Conservation (phyloP, 2,329 filamentous ascomycete species). For the Paraconiothyrium brasiliense region DNA sequence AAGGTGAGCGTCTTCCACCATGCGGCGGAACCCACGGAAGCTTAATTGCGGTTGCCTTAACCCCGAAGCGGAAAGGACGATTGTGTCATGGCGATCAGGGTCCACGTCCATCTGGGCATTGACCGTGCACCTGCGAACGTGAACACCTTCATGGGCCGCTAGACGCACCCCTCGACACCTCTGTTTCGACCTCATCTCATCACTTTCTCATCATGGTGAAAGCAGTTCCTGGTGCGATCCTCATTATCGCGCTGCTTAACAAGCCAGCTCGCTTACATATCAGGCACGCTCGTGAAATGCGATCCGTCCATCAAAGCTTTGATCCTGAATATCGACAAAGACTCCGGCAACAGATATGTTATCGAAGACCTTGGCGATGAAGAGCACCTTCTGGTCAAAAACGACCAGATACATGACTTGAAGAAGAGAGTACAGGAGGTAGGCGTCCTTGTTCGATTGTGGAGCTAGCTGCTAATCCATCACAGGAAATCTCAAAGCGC, state of each 20-base stretch:
- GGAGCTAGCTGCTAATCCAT: slow-evolving; percentile 20
- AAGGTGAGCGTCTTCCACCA: neutral
- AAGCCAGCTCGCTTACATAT: slow-evolving; percentile 13
- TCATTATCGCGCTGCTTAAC: neutral
- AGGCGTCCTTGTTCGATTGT: slow-evolving; percentile 22
- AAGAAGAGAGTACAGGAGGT: slow-evolving; percentile 76
- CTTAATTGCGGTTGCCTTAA: slow-evolving; percentile 5
- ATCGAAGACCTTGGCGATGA: slow-evolving; percentile 80
- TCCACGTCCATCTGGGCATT: slow-evolving; percentile 9
- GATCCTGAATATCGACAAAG: slow-evolving; percentile 78
- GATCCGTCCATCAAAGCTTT: slow-evolving; percentile 90
- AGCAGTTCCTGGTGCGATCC: slow-evolving; percentile 62
- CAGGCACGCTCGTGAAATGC: slow-evolving; percentile 79
- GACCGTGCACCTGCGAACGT: neutral
- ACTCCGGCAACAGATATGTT: slow-evolving; percentile 74
- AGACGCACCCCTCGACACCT: slow-evolving; percentile 18
- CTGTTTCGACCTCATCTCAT: slow-evolving; percentile 10
- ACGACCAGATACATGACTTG: slow-evolving; percentile 73
- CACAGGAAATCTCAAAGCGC: slow-evolving; percentile 49
- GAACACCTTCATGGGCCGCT: slow-evolving; percentile 40
- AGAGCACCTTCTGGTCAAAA: slow-evolving; percentile 77
- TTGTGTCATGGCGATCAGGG: slow-evolving; percentile 16
- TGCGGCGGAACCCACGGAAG: slow-evolving; percentile 18
- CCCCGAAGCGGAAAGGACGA: slow-evolving; percentile 9
- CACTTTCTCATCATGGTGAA: slow-evolving; percentile 60